A percentile compares a stretch with the other conserved stretches of the same genome.
Evolutionary conservation across 83 land plant species (phyloP).

Genomic region (Isoetes engelmannii): DNA sequence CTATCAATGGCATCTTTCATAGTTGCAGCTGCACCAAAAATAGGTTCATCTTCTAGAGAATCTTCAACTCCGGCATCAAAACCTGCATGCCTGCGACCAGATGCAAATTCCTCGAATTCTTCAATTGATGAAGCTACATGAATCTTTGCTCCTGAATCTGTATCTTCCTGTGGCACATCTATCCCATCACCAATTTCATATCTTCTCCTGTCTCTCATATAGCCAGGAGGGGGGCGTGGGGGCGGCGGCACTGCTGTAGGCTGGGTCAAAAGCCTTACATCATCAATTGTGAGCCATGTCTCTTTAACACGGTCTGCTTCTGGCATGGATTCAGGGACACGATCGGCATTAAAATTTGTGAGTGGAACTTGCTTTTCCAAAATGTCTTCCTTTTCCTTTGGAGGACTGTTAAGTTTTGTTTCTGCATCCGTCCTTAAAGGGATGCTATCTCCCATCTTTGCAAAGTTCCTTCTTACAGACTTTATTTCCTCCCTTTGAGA

Average conservation of each 20-base stretch:
- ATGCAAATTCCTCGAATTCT: constrained; percentile 64
- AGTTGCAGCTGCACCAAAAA: constrained; percentile 70
- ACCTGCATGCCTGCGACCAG: constrained; percentile 31
- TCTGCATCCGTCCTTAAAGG: background rate
- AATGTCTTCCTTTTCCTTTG: background rate
- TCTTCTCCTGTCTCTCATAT: constrained; percentile 11
- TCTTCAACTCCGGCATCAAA: constrained; percentile 28
- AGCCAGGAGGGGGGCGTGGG: constrained; percentile 64
- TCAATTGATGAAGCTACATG: constrained; percentile 38
- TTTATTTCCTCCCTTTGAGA: background rate
- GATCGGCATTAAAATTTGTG: background rate
- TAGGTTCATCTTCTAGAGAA: constrained; percentile 35
- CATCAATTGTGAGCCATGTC: constrained; percentile 67
- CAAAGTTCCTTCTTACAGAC: constrained; percentile 1
- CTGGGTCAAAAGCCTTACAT: constrained; percentile 63
- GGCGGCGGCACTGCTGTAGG: constrained; percentile 84
- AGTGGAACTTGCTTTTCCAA: constrained; percentile 1
- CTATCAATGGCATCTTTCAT: constrained; percentile 74
- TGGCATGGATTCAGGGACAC: background rate
- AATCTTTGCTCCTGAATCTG: constrained; percentile 16
- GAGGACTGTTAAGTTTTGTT: background rate
- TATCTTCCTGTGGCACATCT: constrained; percentile 19
- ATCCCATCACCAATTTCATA: background rate
- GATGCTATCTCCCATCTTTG: background rate
- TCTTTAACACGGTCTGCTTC: constrained; percentile 29